Base-by-base conservation (phyloP, 2,329 filamentous ascomycete species). In the Trichoderma sp. region DNA sequence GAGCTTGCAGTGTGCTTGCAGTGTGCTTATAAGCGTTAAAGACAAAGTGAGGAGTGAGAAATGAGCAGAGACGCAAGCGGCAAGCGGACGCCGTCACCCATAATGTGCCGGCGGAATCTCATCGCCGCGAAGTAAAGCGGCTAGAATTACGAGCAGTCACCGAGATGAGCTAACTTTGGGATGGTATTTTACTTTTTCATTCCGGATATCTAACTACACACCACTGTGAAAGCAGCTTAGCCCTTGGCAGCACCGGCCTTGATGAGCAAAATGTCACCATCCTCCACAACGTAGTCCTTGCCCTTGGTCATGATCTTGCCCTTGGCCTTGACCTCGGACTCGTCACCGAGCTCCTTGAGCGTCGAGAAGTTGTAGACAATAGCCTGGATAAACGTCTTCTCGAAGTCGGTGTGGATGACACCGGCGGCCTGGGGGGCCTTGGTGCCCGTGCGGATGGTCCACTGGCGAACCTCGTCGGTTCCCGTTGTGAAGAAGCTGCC, bases 231-330 rank as follows among this genome's bases (percentile, higher is more conserved):
- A 48, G 43, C 14, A 43, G 69, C 26, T 77, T 81, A 91, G 69
- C 82, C 81, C 84, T 93, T 93, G 71, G 90, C 90, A 60, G 90
- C 90, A 80, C 90, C 91, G 39, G 90, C 90, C 85, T 97, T 97
- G 85, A 97, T 93, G 73, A 97, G 86, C 71, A 97, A 77, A 71
- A 89, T 88, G 70, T 89, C 92, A 57, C 91, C 92, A 74, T 96
- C 92, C 76, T 93, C 88, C 12, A 95, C 88, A 6, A 94, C 86
- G 77, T 99, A 98, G 59, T 98, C 94, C 83, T 98, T 98, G 76
- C 95, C 95, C 85, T 99, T 99, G 66, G 94, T 98, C 89, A 97
- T 91, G 70, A 99, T 79, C 84, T 99, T 99, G 73, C 95, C 95
- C 79, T 94, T 94, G 28, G 94, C 87, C 84, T 93, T 96, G 71